Evolutionary conservation across 768 basidiomycete species (phyloP).

Genomic region (Leccinum uliginosum): DNA sequence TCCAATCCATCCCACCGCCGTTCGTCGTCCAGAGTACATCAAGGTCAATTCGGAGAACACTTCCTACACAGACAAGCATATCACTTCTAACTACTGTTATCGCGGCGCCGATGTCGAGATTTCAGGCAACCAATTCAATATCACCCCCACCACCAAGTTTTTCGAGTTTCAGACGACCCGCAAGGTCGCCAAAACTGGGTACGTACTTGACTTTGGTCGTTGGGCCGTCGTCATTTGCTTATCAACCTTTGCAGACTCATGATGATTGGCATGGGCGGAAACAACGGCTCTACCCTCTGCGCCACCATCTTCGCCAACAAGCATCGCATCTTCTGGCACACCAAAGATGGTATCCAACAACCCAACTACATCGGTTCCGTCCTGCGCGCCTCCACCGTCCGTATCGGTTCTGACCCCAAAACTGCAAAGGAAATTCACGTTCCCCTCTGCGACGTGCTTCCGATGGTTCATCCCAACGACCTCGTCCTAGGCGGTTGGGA

Average conservation of each 20-base stretch:
- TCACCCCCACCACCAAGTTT: slow-evolving; percentile 74
- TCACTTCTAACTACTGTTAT: slow-evolving; percentile 79
- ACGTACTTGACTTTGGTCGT: slow-evolving; percentile 28
- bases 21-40: slow-evolving; percentile 70
- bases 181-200: slow-evolving; percentile 91
- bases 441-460: slow-evolving; percentile 87
- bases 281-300: slow-evolving; percentile 92
- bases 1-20: slow-evolving; percentile 82
- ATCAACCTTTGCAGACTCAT: slow-evolving; percentile 57
- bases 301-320: slow-evolving; percentile 96
- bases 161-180: slow-evolving; percentile 91
- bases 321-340: slow-evolving; percentile 92
- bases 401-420: slow-evolving; percentile 75
- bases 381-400: slow-evolving; percentile 92
- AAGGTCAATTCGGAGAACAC: slow-evolving; percentile 81
- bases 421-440: slow-evolving; percentile 89
- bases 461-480: slow-evolving; percentile 98
- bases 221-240: background rate
- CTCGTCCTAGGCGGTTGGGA: slow-evolving; percentile 98
- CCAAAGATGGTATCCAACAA: slow-evolving; percentile 85
- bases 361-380: slow-evolving; percentile 99
- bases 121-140: slow-evolving; percentile 67
- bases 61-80: slow-evolving; percentile 73
- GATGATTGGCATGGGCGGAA: slow-evolving; percentile 96
- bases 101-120: slow-evolving; percentile 71